These are phyloP conservation scores for Glomus cerebriforme DNA, from an alignment of 192 early-diverging fungal genomes.

Conservation along the genomic window DNA sequence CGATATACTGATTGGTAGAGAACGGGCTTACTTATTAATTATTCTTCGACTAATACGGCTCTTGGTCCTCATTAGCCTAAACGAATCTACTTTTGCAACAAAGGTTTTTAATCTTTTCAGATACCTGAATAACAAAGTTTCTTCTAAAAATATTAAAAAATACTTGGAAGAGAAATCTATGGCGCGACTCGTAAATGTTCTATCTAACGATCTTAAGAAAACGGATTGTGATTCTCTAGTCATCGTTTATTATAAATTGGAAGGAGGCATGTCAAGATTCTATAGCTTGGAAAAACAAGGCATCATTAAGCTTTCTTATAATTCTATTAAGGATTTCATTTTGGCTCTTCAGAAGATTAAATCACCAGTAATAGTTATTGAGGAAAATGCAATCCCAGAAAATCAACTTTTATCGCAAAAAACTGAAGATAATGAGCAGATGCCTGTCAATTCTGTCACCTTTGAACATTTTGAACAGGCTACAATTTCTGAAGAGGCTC, in stretches of 20 bases:
- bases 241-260: not conserved
- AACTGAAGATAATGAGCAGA: not conserved
- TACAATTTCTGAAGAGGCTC: not conserved
- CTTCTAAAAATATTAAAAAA: not conserved
- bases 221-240: conserved; percentile 21
- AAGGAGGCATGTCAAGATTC: not conserved
- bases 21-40: not conserved
- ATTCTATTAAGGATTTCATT: not conserved
- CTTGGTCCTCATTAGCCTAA: conserved; percentile 10
- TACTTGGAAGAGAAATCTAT: not conserved
- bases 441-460: not conserved
- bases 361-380: not conserved
- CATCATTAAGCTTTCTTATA: conserved; percentile 1
- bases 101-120: conserved; percentile 2
- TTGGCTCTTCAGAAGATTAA: not conserved
- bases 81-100: not conserved
- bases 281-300: not conserved
- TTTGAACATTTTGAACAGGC: not conserved
- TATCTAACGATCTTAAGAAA: not conserved
- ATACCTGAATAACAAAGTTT: not conserved
- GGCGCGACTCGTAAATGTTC: not conserved
- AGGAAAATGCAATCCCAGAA: not conserved
- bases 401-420: not conserved
- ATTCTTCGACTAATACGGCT: conserved; percentile 18
- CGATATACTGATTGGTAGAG: not conserved